Base-by-base conservation (phyloP, 768 basidiomycete genomes). In the Suillus ampliporus region DNA sequence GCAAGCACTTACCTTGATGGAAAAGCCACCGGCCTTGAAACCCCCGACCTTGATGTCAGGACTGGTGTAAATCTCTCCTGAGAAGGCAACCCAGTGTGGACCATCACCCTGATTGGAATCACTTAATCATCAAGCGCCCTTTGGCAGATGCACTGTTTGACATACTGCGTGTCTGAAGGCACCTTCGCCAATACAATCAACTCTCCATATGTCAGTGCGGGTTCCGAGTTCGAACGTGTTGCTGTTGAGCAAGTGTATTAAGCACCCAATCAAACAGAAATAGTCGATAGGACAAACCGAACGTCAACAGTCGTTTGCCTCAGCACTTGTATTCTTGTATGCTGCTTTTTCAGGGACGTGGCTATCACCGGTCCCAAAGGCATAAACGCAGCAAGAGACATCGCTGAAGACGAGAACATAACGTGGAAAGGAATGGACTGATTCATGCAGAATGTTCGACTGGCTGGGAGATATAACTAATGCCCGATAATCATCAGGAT, bases 191-290 rank as follows among this genome's bases (percentile, higher is more conserved):
- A 90, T 86, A 60, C 76, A 79, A 64, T 87, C 87, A 1, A 86
- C 81, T 61, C 84, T 78, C 89, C 89, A 91, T 26, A 91, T 91
- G 65, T 90, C 86, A 2, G 88, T 82, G 72, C 87, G 89, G n/a
- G 84, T 83, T 1, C 82, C 83, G 10, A 79, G 67, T 19, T 83
- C 67, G 19, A 80, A 62, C 2, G 78, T 68, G 66, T 86, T 86
- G 46, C 86, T 88, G 64, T 21, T 50, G 56, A 48, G 10, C 35
- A n/a, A 44, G 50, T 15, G 40, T 34, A 50, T 34, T 44, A 46
- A 61, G 64, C 17, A 66, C 6, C 4, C 38, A 46, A 1, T 28
- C 38, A 13, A 23, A 40, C 53, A 10, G 11, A 26, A 1, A 40
- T 38, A 15, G 10, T 6, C 26, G 10, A 5, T 2, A 52, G 10